Evolutionary conservation across 768 basidiomycete species (phyloP).

Genomic region (Termitomyces sp.): DNA sequence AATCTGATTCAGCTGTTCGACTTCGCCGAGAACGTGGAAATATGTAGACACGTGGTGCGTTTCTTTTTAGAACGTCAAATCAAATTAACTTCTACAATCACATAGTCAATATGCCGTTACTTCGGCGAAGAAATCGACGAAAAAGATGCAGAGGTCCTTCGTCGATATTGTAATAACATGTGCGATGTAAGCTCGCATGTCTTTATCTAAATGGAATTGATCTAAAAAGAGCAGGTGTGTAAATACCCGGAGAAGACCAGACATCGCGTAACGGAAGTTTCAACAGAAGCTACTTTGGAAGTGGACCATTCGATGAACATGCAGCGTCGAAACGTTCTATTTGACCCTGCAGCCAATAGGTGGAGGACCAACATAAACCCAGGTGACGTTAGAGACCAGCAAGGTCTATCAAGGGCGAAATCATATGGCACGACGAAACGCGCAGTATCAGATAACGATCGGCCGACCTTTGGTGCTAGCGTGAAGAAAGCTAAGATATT

Average conservation of each 20-base stretch:
- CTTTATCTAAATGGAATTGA: background rate
- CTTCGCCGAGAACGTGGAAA: conserved; percentile 54
- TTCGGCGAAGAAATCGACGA: conserved; percentile 70
- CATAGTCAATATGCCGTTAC: conserved; percentile 71
- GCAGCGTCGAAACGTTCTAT: background rate
- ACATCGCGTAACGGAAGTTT: conserved; percentile 46
- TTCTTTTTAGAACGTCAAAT: background rate
- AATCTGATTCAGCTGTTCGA: conserved; percentile 28
- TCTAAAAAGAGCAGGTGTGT: conserved; percentile 52
- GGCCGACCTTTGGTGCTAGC: background rate
- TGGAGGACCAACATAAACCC: conserved; percentile 3
- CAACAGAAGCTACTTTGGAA: conserved; percentile 27
- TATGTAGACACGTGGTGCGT: conserved; percentile 73
- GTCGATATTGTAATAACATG: conserved; percentile 67
- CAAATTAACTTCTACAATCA: background rate
- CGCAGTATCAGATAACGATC: conserved; percentile 5
- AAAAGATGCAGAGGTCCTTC: conserved; percentile 38
- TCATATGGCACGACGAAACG: conserved; percentile 14
- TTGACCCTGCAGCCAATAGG: background rate
- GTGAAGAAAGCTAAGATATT: conserved; percentile 33
- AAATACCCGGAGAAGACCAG: conserved; percentile 70
- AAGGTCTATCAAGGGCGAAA: background rate
- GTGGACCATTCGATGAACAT: conserved; percentile 21
- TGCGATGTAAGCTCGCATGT: conserved; percentile 59
- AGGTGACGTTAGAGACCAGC: background rate